phyloP scores from a whole-genome alignment of 495 filamentous ascomycete species.

The Penicillium fimorum region DNA sequence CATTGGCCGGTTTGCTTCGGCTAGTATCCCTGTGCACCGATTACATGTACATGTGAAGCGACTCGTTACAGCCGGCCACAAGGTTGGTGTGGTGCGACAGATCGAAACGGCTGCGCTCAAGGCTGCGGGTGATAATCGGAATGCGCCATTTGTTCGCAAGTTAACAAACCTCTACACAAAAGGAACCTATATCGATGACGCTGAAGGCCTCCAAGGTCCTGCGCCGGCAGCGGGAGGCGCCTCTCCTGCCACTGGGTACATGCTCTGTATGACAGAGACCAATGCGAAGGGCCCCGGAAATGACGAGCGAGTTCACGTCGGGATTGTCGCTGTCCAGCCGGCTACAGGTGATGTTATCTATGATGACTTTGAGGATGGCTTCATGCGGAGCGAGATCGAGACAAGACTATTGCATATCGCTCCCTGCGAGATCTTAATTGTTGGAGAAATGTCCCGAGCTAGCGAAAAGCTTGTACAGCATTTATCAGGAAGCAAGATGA shows the following conservation, averaged over 20 bases:
- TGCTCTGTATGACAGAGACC: conserved; percentile 89
- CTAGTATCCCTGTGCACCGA: conserved; percentile 90
- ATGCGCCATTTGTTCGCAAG: conserved; percentile 86
- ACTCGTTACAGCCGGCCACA: conserved; percentile 86
- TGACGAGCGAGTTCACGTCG: conserved; percentile 91
- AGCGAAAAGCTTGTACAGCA: conserved; percentile 92
- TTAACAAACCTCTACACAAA: conserved; percentile 98
- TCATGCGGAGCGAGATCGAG: conserved; percentile 97
- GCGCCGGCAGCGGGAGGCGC: conserved; percentile 49
- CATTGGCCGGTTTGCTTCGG: conserved; percentile 87
- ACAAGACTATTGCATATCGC: conserved; percentile 91
- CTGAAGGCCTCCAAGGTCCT: conserved; percentile 69
- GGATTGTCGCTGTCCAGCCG: conserved; percentile 92
- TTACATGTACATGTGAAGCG: conserved; percentile 94
- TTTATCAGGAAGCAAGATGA: conserved; percentile 82
- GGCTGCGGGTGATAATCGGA: conserved; percentile 92
- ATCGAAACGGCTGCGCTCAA: conserved; percentile 98
- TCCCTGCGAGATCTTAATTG: conserved; percentile 94
- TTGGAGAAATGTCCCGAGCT: conserved; percentile 86
- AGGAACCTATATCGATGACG: conserved; percentile 95
- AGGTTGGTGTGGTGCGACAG: conserved; percentile 94
- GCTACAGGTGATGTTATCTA: conserved; percentile 95
- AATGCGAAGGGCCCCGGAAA: conserved; percentile 81
- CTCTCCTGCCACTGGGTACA: conserved; percentile 77
- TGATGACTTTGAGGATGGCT: conserved; percentile 95